These are phyloP conservation scores for Gynochthodes officinalis DNA, from an alignment of 257 asterid species.

Conservation along the genomic window DNA sequence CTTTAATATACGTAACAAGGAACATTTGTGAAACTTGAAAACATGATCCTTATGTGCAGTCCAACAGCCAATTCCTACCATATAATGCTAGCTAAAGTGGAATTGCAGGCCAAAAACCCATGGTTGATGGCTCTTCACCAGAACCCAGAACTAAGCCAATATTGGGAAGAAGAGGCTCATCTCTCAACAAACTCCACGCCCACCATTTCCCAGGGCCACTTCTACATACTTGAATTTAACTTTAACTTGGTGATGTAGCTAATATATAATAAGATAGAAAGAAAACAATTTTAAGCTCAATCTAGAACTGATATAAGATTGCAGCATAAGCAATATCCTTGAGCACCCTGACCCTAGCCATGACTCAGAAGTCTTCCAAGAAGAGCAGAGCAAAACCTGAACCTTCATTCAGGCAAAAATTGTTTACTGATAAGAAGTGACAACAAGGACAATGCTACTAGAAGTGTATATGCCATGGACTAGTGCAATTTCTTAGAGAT, in stretches of 20 bases:
- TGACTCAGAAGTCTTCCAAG: not conserved
- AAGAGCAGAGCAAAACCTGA: not conserved
- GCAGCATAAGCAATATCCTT: not conserved
- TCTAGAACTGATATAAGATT: not conserved
- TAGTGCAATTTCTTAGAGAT: not conserved
- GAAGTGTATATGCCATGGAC: not conserved
- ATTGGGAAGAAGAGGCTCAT: not conserved
- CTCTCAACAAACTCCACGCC: not conserved
- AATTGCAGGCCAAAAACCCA: not conserved
- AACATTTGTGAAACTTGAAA: not conserved
- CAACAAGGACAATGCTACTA: not conserved
- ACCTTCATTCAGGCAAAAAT: not conserved
- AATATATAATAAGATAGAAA: not conserved
- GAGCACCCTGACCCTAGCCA: not conserved
- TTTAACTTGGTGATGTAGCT: not conserved
- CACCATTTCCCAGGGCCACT: not conserved
- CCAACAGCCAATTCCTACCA: not conserved
- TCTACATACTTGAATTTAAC: not conserved
- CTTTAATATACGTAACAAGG: not conserved
- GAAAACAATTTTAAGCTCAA: not conserved
- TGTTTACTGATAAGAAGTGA: not conserved
- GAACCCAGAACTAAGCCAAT: not conserved
- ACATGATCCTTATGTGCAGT: not conserved
- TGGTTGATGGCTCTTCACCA: not conserved
- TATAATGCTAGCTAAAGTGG: not conserved